Evolutionary conservation across 108 stramenopile species (phyloP).

Genomic region (Pseudonitzschia pungens): DNA sequence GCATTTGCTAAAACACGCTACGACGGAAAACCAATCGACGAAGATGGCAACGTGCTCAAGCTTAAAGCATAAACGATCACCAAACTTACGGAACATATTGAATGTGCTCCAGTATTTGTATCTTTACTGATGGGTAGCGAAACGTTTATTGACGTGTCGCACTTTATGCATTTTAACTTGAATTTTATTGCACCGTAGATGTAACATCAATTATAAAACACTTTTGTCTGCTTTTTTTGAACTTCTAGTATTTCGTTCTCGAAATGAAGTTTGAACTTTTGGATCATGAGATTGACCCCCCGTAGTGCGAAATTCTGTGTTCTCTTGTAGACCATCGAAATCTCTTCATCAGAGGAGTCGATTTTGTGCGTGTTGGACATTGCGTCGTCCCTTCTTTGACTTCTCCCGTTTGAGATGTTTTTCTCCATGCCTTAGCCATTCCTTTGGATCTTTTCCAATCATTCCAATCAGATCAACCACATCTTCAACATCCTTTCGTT

Average conservation of each 20-base stretch:
- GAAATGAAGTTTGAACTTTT: neutral
- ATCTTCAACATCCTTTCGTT: conserved; percentile 43
- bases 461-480: conserved; percentile 47
- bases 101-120: too few species aligned
- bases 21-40: conserved; percentile 65
- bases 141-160: neutral
- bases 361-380: conserved; percentile 27
- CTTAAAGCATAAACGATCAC: conserved; percentile 12
- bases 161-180: neutral
- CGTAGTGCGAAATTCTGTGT: neutral
- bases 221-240: too few species aligned
- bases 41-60: conserved; percentile 48
- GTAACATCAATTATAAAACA: too few species aligned
- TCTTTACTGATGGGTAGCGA: too few species aligned
- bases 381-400: conserved; percentile 49
- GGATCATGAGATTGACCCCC: neutral
- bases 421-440: conserved; percentile 75
- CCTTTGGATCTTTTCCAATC: conserved; percentile 74
- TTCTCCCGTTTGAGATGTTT: conserved; percentile 51
- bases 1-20: conserved; percentile 66
- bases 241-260: too few species aligned
- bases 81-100: neutral
- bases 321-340: neutral
- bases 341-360: conserved; percentile 1
- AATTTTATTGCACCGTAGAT: too few species aligned